Percentiles rank a stretch among this genome's conserved stretches.
phyloP scores from a whole-genome alignment of 2,329 filamentous ascomycete species.

The Neoscytalidium dimidiatum region DNA sequence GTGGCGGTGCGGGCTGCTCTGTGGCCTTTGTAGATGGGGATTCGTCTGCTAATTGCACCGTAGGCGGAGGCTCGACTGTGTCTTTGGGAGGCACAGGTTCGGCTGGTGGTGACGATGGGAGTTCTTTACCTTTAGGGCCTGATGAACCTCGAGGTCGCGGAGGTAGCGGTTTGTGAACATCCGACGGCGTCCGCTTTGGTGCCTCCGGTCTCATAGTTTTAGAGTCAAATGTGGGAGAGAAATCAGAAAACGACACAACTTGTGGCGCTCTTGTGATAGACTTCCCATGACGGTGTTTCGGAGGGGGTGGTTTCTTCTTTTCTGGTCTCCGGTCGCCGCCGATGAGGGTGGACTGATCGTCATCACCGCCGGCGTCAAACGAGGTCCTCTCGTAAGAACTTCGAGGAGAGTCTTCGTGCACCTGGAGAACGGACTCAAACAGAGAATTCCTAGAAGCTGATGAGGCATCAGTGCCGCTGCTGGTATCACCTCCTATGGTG shows the following conservation, averaged over 20 bases:
- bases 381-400: slow-evolving; percentile 61
- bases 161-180: slow-evolving; percentile 65
- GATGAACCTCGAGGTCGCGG: slow-evolving; percentile 44
- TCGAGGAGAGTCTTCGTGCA: slow-evolving; percentile 54
- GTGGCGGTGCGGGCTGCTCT: slow-evolving; percentile 23
- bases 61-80: background rate
- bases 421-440: slow-evolving; percentile 53
- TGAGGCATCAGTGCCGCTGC: slow-evolving; percentile 60
- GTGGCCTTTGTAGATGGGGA: slow-evolving; percentile 1
- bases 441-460: slow-evolving; percentile 62
- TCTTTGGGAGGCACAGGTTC: slow-evolving; percentile 22
- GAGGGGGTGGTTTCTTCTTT: slow-evolving; percentile 68
- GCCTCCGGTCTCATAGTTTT: slow-evolving; percentile 26
- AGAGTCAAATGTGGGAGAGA: slow-evolving; percentile 27
- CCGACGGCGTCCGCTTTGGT: slow-evolving; percentile 39
- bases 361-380: slow-evolving; percentile 46
- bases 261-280: slow-evolving; percentile 47
- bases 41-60: background rate
- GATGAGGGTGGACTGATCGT: slow-evolving; percentile 39
- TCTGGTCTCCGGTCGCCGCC: slow-evolving; percentile 37
- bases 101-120: background rate
- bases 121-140: slow-evolving; percentile 2
- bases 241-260: slow-evolving; percentile 37
- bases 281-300: slow-evolving; percentile 77
- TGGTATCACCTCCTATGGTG: slow-evolving; percentile 41